Evolutionary conservation across 192 early-diverging fungal genomes (phyloP).

Genomic region (Rhizophagus clarus): DNA sequence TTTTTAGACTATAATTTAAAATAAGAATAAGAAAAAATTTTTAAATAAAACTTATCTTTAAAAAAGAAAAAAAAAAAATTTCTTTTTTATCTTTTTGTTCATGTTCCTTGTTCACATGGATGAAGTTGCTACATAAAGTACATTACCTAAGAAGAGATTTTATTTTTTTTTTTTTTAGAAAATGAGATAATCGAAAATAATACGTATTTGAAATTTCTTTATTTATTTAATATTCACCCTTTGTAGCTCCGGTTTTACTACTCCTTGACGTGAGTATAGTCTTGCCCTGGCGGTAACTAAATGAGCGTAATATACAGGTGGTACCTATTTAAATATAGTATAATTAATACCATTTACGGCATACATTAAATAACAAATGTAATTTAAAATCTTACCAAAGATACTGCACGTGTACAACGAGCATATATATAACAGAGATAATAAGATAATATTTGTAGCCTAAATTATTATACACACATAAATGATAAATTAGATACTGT

Average conservation of each 20-base stretch:
- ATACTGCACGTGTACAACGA: conserved; percentile 84
- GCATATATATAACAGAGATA: conserved; percentile 93
- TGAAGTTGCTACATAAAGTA: not conserved
- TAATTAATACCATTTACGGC: not conserved
- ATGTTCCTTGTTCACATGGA: no score
- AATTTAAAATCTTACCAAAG: conserved; percentile 46
- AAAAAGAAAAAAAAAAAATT: no score
- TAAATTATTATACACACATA: no score
- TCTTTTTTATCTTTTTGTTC: no score
- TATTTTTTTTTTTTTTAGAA: no score
- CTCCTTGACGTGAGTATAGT: conserved; percentile 64
- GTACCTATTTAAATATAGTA: conserved; percentile 40
- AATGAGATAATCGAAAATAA: no score
- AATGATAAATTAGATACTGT: no score
- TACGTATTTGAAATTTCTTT: no score
- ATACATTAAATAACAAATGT: not conserved
- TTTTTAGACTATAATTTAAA: no score
- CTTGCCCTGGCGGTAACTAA: conserved; percentile 86
- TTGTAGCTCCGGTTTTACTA: conserved; percentile 43
- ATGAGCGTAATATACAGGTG: conserved; percentile 94
- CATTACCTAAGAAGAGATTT: not conserved
- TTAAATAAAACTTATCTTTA: no score
- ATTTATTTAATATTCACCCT: conserved; percentile 23
- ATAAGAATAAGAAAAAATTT: no score
- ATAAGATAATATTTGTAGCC: conserved; percentile 89